A percentile compares a stretch with the other conserved stretches of the same genome.
These are phyloP conservation scores for Paecilomyces fulvus DNA, from an alignment of 2,329 filamentous ascomycete species.

Conservation along the genomic window DNA sequence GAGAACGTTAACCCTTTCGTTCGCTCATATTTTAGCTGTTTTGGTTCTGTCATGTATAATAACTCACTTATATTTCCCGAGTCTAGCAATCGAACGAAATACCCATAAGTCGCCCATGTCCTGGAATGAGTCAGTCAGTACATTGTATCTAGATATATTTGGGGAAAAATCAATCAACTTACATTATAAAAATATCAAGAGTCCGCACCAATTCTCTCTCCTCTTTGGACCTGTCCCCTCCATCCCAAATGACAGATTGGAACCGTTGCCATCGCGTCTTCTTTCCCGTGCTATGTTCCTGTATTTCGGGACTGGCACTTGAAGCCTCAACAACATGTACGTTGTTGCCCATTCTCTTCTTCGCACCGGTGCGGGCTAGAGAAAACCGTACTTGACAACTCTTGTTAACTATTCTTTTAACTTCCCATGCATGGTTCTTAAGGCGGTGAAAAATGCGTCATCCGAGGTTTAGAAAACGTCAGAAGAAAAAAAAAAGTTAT, in stretches of 20 bases:
- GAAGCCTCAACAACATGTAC: not conserved
- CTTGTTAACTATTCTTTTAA: not conserved
- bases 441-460: not conserved
- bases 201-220: conserved; percentile 6
- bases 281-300: not conserved
- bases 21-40: not conserved
- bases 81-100: conserved; percentile 7
- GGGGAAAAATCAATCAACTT: not conserved
- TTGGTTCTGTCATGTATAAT: not conserved
- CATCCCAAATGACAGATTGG: conserved; percentile 8
- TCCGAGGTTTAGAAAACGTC: not conserved
- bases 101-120: conserved; percentile 8
- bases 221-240: conserved; percentile 7
- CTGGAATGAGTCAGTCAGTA: conserved; percentile 1
- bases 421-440: not conserved
- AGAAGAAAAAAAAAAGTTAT: not conserved
- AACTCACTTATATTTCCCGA: conserved; percentile 9
- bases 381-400: not conserved
- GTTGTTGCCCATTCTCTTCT: not conserved
- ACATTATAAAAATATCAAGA: conserved; percentile 9
- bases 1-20: not conserved
- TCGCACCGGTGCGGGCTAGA: not conserved
- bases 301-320: not conserved
- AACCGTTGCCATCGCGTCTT: conserved; percentile 7
- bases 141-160: not conserved